A percentile compares a stretch with the other conserved stretches of the same genome.
Conservation (phyloP, 805 yeast species). For the Sporopachydermia lactativora region DNA sequence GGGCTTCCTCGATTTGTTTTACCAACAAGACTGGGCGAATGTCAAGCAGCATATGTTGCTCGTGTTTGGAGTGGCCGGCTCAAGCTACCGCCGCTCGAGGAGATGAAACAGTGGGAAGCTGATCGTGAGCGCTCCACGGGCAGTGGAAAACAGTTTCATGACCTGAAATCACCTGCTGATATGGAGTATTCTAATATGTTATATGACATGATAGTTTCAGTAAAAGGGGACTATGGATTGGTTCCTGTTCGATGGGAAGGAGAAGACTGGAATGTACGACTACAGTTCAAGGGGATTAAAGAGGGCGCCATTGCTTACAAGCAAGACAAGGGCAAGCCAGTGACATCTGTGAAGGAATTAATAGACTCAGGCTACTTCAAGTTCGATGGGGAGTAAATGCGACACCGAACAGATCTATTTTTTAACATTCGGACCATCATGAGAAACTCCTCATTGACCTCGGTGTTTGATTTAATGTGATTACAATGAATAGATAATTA, state of each 20-base stretch:
- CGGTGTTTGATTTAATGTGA: background rate
- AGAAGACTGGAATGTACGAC: constrained; percentile 14
- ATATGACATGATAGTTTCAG: constrained; percentile 22
- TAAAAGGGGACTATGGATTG: constrained; percentile 29
- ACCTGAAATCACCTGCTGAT: constrained; percentile 41
- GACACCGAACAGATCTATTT: too few relatives aligned
- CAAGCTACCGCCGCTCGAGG: constrained; percentile 29
- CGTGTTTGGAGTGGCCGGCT: constrained; percentile 47
- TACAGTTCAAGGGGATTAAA: constrained; percentile 4
- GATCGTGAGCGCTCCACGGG: constrained; percentile 30
- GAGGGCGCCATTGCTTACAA: background rate
- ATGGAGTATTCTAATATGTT: constrained; percentile 40
- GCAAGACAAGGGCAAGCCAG: background rate
- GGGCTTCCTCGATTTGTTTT: constrained; percentile 48
- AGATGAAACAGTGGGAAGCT: constrained; percentile 31
- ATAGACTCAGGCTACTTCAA: constrained; percentile 2
- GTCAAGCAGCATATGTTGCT: constrained; percentile 53
- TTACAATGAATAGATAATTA: too few relatives aligned
- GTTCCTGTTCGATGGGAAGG: constrained; percentile 40
- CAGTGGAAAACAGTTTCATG: constrained; percentile 34
- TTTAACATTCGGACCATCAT: too few relatives aligned
- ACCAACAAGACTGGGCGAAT: constrained; percentile 46
- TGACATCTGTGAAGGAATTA: background rate
- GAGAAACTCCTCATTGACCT: too few relatives aligned
- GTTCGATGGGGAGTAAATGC: too few relatives aligned